phyloP scores from a whole-genome alignment of 192 early-diverging fungal genomes.

The Coemansia erecta region DNA sequence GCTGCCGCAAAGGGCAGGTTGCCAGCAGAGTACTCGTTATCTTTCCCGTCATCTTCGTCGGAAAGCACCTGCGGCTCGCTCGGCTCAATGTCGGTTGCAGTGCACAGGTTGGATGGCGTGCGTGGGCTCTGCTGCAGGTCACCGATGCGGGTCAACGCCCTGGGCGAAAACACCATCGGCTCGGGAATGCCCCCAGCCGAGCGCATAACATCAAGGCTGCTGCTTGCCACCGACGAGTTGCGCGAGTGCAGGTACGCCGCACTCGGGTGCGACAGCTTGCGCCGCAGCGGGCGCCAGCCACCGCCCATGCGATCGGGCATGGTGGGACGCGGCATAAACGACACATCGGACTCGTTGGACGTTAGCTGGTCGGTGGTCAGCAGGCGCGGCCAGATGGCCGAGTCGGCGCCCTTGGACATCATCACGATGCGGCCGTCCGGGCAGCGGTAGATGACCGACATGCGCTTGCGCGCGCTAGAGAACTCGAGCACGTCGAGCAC shows the following conservation, averaged over 20 bases:
- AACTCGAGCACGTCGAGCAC: slow-evolving; percentile 83
- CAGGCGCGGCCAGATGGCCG: slow-evolving; percentile 73
- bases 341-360: slow-evolving; percentile 19
- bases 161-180: slow-evolving; percentile 1
- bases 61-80: neutral
- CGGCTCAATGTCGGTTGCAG: neutral
- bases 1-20: neutral
- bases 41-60: neutral
- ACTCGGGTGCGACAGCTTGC: slow-evolving; percentile 43
- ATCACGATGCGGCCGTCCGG: slow-evolving; percentile 74
- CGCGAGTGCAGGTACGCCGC: slow-evolving; percentile 51
- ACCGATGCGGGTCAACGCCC: neutral
- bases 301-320: slow-evolving; percentile 7
- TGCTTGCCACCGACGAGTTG: slow-evolving; percentile 39
- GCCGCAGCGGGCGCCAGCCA: slow-evolving; percentile 9
- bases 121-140: slow-evolving; percentile 3
- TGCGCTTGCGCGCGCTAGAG: slow-evolving; percentile 82
- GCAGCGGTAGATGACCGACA: slow-evolving; percentile 75
- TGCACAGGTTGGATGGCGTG: neutral
- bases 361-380: slow-evolving; percentile 11
- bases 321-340: slow-evolving; percentile 33
- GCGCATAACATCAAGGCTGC: slow-evolving; percentile 8
- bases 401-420: slow-evolving; percentile 91
- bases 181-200: neutral
- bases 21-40: neutral